Evolutionary conservation across 805 yeast genomes (phyloP).

Genomic region (Ogataea nakhonphanomensis): DNA sequence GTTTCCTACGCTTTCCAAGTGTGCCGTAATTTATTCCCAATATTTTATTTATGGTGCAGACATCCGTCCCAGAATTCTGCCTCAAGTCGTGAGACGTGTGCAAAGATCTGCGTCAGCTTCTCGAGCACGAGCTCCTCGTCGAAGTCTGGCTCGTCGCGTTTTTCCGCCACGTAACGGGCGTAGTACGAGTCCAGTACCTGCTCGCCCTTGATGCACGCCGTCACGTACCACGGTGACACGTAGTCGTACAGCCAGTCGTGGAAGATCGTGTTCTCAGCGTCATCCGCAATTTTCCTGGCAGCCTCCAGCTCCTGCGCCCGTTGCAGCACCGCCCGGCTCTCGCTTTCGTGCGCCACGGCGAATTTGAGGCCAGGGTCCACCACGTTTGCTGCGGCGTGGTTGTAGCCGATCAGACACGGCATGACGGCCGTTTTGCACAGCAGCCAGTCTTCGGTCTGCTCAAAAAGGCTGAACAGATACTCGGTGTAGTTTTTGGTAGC

Average conservation of each 20-base stretch:
- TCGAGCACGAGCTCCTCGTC: conserved; percentile 39
- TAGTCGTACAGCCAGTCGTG: conserved; percentile 63
- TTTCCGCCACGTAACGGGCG: conserved; percentile 7
- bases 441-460: conserved; percentile 52
- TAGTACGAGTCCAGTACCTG: conserved; percentile 33
- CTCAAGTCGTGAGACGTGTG: conserved; percentile 58
- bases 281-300: conserved; percentile 21
- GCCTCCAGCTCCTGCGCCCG: too few relatives aligned
- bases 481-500: conserved; percentile 62
- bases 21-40: background rate
- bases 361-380: background rate
- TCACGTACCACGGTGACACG: conserved; percentile 51
- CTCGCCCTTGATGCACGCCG: conserved; percentile 51
- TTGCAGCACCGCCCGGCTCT: too few relatives aligned
- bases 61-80: conserved; percentile 63
- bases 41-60: too few relatives aligned
- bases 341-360: too few relatives aligned
- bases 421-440: conserved; percentile 66
- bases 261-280: conserved; percentile 27
- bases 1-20: background rate
- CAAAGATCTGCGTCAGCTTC: conserved; percentile 54
- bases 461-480: conserved; percentile 53
- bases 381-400: conserved; percentile 40
- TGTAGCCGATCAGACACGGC: conserved; percentile 75
- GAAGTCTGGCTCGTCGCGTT: conserved; percentile 40